Evolutionary conservation across 768 basidiomycete species (phyloP).

Genomic region (Lactarius hatsudake): DNA sequence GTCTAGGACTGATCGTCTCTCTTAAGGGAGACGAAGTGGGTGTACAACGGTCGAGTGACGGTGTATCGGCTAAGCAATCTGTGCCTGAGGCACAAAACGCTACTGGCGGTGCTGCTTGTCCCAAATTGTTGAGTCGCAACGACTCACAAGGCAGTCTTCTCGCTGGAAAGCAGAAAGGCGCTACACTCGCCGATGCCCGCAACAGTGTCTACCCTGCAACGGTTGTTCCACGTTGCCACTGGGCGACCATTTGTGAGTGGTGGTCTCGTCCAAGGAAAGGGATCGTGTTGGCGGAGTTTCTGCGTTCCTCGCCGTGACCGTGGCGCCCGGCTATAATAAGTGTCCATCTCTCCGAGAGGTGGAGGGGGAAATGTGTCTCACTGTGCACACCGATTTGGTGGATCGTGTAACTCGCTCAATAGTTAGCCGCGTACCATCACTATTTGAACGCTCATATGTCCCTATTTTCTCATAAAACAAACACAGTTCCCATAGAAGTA

Average conservation of each 20-base stretch:
- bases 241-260: constrained; percentile 6
- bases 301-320: constrained; percentile 3
- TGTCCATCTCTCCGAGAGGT: too few relatives aligned
- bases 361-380: neutral
- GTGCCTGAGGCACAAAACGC: neutral
- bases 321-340: neutral
- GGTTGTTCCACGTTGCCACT: neutral
- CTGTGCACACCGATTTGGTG: neutral
- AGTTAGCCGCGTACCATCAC: neutral
- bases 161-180: neutral
- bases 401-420: neutral
- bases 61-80: neutral
- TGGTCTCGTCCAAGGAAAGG: constrained; percentile 20
- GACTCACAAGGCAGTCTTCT: neutral
- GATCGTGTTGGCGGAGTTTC: constrained; percentile 4
- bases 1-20: neutral
- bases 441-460: neutral
- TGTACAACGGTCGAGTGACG: neutral
- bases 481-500: too few relatives aligned
- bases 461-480: neutral
- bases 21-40: neutral
- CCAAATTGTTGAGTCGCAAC: neutral
- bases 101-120: neutral
- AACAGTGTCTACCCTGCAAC: neutral
- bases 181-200: neutral